Evolutionary conservation across 805 yeast species (phyloP).

Genomic region (Schizosaccharomyces octosporus): DNA sequence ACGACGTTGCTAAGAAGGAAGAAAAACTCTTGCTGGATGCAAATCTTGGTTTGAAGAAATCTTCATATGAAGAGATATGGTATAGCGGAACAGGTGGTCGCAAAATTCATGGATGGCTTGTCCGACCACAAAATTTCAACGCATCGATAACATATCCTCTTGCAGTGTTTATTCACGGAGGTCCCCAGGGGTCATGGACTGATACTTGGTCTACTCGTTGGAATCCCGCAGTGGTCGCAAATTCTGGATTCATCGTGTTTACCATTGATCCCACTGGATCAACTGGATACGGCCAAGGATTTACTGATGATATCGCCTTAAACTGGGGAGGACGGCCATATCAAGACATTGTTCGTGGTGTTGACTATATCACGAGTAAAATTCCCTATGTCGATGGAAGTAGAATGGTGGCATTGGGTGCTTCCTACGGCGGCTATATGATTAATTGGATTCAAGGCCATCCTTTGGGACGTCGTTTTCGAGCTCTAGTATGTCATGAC

Average conservation of each 20-base stretch:
- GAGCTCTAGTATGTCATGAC: constrained; percentile 11
- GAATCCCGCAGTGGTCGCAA: constrained; percentile 12
- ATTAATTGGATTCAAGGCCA: constrained; percentile 12
- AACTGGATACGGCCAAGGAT: constrained; percentile 11
- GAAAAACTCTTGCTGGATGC: neutral
- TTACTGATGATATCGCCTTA: constrained; percentile 8
- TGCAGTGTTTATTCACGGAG: constrained; percentile 12
- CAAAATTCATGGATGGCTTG: constrained; percentile 9
- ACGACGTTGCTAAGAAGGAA: neutral
- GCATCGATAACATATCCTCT: constrained; percentile 9
- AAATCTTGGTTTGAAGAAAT: neutral
- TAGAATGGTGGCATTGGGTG: constrained; percentile 11
- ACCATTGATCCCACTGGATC: constrained; percentile 12
- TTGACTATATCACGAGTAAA: constrained; percentile 6
- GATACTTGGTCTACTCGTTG: constrained; percentile 11
- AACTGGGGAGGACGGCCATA: constrained; percentile 12
- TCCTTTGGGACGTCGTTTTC: constrained; percentile 9
- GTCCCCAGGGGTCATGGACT: constrained; percentile 11
- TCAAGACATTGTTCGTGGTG: constrained; percentile 10
- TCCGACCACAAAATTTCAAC: constrained; percentile 8
- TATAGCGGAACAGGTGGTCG: constrained; percentile 9
- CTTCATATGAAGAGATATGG: constrained; percentile 8
- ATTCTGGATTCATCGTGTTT: constrained; percentile 10
- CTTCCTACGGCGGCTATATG: constrained; percentile 13
- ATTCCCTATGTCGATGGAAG: constrained; percentile 8